phyloP scores from a whole-genome alignment of 2,329 filamentous ascomycete species.

The Plenodomus tracheiphilus region DNA sequence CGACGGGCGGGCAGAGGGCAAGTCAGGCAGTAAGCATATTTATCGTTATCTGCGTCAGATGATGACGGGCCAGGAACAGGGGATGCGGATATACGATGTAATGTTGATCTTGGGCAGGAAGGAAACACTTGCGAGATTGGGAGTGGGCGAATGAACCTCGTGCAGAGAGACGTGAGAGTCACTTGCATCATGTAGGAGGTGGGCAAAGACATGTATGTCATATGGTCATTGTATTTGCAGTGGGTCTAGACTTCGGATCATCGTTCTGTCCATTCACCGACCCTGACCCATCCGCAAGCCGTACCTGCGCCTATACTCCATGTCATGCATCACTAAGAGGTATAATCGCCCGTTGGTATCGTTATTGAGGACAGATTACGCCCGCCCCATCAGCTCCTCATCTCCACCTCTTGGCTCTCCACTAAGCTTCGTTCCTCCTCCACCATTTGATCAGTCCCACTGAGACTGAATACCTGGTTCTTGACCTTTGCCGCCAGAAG shows the following conservation, averaged over 20 bases:
- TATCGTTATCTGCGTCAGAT: conserved; percentile 40
- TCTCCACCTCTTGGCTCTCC: conserved; percentile 32
- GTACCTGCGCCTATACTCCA: conserved; percentile 8
- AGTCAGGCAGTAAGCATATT: conserved; percentile 30
- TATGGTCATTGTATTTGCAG: no score
- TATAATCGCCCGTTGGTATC: neutral
- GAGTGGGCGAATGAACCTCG: conserved; percentile 7
- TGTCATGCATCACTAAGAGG: conserved; percentile 4
- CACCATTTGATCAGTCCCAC: conserved; percentile 1
- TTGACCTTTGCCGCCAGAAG: conserved; percentile 66
- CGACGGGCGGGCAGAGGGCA: conserved; percentile 28
- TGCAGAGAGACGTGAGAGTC: neutral
- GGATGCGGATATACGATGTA: conserved; percentile 40
- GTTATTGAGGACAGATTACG: neutral
- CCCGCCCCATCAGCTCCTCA: conserved; percentile 29
- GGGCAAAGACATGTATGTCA: neutral
- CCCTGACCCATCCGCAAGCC: neutral
- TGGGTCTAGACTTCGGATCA: neutral
- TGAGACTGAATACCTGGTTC: conserved; percentile 59
- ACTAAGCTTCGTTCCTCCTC: neutral
- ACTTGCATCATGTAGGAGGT: neutral
- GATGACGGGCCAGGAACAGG: conserved; percentile 36
- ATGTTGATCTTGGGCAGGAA: conserved; percentile 39
- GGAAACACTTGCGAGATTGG: conserved; percentile 37
- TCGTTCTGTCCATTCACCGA: neutral